Evolutionary conservation across 805 yeast species (phyloP), one percentile per base, ranked within the genome.

Genomic region (Hanseniaspora thailandica): DNA sequence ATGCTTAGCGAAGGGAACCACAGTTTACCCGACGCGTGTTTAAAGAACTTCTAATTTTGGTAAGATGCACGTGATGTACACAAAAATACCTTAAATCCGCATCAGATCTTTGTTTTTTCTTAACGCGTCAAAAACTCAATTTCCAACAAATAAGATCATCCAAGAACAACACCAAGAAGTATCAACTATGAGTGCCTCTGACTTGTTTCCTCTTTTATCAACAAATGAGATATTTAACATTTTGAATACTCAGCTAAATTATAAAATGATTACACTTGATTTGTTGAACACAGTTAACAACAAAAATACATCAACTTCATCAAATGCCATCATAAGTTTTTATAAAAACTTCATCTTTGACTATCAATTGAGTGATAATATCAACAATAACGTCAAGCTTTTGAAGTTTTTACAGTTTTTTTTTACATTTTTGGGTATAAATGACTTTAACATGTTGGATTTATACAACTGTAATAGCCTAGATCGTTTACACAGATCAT

Each of bases 321-420:
- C 30, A 40, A 25, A 17, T 17, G 38, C 22, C 31, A 10, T 50
- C 4, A 50, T 50, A 2, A 39, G 20, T 10, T 50, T 50, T 25
- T 50, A 43, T 15, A 50, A 50, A 22, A 41, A 50, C 17, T 50
- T 50, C 15, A 50, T 50, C 13, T 50, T 50, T 50, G 54, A 50
- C 35, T 50, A 50, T 19, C 54, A 50, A 23, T 23, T 43, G 2
- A 22, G 34, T 19, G 35, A 30, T 28, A 33, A 43, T 10, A 34
- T 50, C 13, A 20, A n/a, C n/a, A 28, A 7, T 15, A 40, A 43
- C 15, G 28, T 50, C 2, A 41, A 50, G 19, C 34, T 50, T 4
- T 30, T 50, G 23, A 31, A 43, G 20, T 50, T 50, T 20, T 20
- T 50, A 9, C 54, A 50, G 30, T 7, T 33, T 17, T 43, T 50